Evolutionary conservation across 2,329 filamentous ascomycete genomes (phyloP), one percentile per base, ranked within the genome.

Genomic region (Volutella citrinella): DNA sequence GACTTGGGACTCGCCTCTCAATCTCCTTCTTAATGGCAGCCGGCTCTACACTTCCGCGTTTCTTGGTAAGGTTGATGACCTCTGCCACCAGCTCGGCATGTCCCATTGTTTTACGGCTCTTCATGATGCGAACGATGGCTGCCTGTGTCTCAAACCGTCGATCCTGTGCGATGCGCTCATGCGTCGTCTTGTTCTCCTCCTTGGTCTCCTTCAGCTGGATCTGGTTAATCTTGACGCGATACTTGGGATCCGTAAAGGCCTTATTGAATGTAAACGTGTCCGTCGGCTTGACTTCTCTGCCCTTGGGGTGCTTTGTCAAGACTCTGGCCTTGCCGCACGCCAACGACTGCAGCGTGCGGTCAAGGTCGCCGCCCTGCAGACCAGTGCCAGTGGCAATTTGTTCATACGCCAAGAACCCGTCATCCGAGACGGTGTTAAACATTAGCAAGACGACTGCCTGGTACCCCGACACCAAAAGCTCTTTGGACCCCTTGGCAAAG

Each of bases 151-250:
- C 94, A 54, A 94, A 95, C 55, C 95, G 88, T 31, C 93, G 73
- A 57, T 98, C 93, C 32, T 86, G 84, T 1, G 82, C 83, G 5
- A 98, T 87, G 26, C 88, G 79, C 61, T 95, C 84, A 62, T 97
- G 89, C 2, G 90, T 97, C 51, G 85, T 87, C 63, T 89, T 86
- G 65, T 96, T 96, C 65, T 98, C 93, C 55, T 91, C 85, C 52
- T 85, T 86, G 1, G 93, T 97, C 66, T 98, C 93, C 65, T 93
- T 94, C 31, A 96, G 76, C 64, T 98, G 93, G 50, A 98, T 93
- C 64, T 96, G 91, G 66, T 97, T 98, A 70, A 98, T 96, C 70
- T 98, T 98, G 66, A 98, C 82, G 36, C 89, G 81, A 63, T 87
- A 85, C 62, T 93, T 95, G 14, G 82, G 75, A 55, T 96, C 84